phyloP scores from a whole-genome alignment of 768 basidiomycete species.

The Boletus reticulatus region DNA sequence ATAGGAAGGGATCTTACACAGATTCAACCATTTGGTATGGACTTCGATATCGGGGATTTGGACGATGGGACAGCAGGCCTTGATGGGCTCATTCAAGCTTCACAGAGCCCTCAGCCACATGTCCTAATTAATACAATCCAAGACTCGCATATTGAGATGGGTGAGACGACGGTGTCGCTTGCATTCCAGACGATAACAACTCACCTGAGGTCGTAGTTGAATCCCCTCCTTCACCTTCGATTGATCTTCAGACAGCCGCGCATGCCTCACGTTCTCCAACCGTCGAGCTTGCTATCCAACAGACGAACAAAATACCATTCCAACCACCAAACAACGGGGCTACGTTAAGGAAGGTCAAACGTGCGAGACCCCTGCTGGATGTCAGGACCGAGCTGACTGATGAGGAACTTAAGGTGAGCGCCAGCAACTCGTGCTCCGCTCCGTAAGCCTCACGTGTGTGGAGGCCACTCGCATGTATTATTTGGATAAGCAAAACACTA shows the following conservation, averaged over 20 bases:
- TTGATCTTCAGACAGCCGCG: background rate
- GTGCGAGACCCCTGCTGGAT: constrained; percentile 59
- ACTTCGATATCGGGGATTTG: constrained; percentile 17
- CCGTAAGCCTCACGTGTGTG: background rate
- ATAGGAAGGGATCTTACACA: constrained; percentile 12
- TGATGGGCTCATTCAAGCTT: background rate
- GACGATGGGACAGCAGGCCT: constrained; percentile 24
- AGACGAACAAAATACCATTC: background rate
- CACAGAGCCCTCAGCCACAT: background rate
- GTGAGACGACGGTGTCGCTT: constrained; percentile 5
- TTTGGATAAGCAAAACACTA: constrained; percentile 53
- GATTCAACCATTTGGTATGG: constrained; percentile 12
- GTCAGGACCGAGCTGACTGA: constrained; percentile 77
- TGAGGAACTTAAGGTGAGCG: constrained; percentile 68
- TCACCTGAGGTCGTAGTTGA: constrained; percentile 2
- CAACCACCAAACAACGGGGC: background rate
- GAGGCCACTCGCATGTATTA: constrained; percentile 68
- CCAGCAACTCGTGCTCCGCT: background rate
- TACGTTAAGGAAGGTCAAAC: constrained; percentile 44
- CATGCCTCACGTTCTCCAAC: constrained; percentile 2
- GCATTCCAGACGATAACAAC: background rate
- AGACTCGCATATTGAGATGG: background rate
- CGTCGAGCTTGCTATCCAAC: background rate
- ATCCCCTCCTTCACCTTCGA: background rate
- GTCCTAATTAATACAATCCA: background rate